These are phyloP conservation scores for Hortiboletus rubellus DNA, from an alignment of 1,284 basidiomycete genomes.

Conservation along the genomic window DNA sequence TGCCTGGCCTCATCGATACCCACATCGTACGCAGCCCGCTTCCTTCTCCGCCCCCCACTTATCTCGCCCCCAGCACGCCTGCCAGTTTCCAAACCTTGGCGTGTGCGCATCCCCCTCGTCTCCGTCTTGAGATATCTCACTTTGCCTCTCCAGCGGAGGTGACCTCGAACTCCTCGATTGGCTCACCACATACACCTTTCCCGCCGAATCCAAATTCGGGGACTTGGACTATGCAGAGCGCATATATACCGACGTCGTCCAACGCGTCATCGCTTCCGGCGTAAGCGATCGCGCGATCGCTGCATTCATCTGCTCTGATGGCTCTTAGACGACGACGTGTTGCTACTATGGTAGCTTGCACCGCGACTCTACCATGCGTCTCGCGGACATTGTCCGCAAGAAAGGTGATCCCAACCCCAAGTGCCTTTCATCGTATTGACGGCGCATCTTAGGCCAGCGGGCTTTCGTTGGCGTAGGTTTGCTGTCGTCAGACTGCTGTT, in stretches of 20 bases:
- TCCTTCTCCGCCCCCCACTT: background rate
- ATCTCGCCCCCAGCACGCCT: slow-evolving; percentile 68
- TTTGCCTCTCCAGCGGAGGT: slow-evolving; percentile 54
- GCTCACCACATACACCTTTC: slow-evolving; percentile 87
- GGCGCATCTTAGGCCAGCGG: slow-evolving; percentile 64
- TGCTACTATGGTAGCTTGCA: slow-evolving; percentile 92
- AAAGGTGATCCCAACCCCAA: slow-evolving; percentile 47
- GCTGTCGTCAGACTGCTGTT: background rate
- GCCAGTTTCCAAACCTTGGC: slow-evolving; percentile 85
- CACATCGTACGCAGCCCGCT: slow-evolving; percentile 62
- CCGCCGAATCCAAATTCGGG: slow-evolving; percentile 81
- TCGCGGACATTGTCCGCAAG: slow-evolving; percentile 74
- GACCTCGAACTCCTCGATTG: slow-evolving; percentile 90
- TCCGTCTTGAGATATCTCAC: slow-evolving; percentile 4
- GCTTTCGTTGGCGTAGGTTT: slow-evolving; percentile 77
- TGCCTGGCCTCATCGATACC: slow-evolving; percentile 90
- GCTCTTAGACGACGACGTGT: slow-evolving; percentile 81
- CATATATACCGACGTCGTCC: slow-evolving; percentile 75
- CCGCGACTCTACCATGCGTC: slow-evolving; percentile 74
- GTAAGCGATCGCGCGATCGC: slow-evolving; percentile 45
- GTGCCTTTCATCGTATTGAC: slow-evolving; percentile 3
- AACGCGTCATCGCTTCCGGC: slow-evolving; percentile 73
- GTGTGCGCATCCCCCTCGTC: slow-evolving; percentile 44
- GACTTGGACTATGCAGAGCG: slow-evolving; percentile 70
- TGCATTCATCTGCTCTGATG: background rate